Base-by-base conservation (phyloP, 1,139 yeast genomes). In the Taphrina populina region DNA sequence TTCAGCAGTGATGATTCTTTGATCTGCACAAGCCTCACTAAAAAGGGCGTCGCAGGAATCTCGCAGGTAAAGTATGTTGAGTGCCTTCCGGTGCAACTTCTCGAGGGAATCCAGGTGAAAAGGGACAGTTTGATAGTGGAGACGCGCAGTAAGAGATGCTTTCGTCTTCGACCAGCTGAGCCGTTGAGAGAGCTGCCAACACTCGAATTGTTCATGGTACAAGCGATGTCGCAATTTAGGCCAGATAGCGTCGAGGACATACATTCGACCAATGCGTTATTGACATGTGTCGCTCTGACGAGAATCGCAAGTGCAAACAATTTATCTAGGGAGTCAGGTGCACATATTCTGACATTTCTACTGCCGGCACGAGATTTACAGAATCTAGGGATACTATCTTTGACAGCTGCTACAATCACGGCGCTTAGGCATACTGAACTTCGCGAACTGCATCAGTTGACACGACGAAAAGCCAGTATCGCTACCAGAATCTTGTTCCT, bases 1-100 rank as follows among this genome's bases (percentile, higher is more conserved):
- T 29, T 37, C n/a, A 37, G 24, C 43, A 37, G 43, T 37, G 43
- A 37, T 23, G 43, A 37, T 13, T 23, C 43, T 2, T 23, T 37
- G 15, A 23, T 37, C 29, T 11, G 21, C 6, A 15, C 43, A 4
- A 15, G 29, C 8, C 13, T 5, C 43, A 8, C 21, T 11, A 37
- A 37, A 13, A 11, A n/a, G 15, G 43, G 13, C 29, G 43, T 23
- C 29, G 43, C 21, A 17, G 43, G 19, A 6, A 21, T 37, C 17
- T 37, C 24, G 10, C 43, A 19, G 2, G 4, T 37, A 27, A 19
- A 29, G 29, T 23, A 27, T 21, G 43, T 37, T 6, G 43, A 37
- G 43, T 29, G 24, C 6, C 21, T 37, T 13, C 13, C 24, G 11
- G 43, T 37, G 19, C 21, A 37, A 8, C 29, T 23, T n/a, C 21